Evolutionary conservation across 2,329 filamentous ascomycete genomes (phyloP).

Genomic region (Emmonsia crescens): DNA sequence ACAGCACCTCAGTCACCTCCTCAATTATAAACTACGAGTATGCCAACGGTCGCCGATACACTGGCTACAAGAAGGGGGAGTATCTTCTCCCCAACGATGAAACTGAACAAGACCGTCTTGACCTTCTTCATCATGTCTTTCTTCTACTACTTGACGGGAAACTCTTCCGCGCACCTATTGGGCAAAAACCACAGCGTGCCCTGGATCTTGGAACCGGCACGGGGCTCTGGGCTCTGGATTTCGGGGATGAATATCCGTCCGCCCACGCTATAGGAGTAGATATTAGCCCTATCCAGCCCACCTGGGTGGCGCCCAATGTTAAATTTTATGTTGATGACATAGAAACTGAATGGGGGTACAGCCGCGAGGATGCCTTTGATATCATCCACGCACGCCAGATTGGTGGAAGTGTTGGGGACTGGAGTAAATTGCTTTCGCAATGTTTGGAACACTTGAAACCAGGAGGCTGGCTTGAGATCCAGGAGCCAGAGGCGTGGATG

Average conservation of each 20-base stretch:
- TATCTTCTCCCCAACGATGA: slow-evolving; percentile 26
- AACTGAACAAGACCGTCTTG: slow-evolving; percentile 21
- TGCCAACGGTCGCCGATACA: slow-evolving; percentile 31
- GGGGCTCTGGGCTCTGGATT: slow-evolving; percentile 34
- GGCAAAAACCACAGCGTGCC: slow-evolving; percentile 18
- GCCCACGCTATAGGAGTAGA: slow-evolving; percentile 29
- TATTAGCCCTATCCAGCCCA: slow-evolving; percentile 30
- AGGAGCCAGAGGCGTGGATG: slow-evolving; percentile 19
- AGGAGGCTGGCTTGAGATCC: slow-evolving; percentile 22
- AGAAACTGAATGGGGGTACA: slow-evolving; percentile 20
- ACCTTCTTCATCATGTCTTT: background rate
- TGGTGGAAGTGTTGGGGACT: slow-evolving; percentile 17
- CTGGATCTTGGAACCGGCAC: slow-evolving; percentile 32
- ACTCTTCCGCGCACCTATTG: slow-evolving; percentile 18
- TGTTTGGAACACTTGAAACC: slow-evolving; percentile 18
- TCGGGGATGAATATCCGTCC: slow-evolving; percentile 30
- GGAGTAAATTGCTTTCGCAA: slow-evolving; percentile 15
- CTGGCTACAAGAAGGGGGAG: slow-evolving; percentile 19
- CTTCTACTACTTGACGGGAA: slow-evolving; percentile 14
- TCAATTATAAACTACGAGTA: slow-evolving; percentile 27
- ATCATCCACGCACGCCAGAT: slow-evolving; percentile 24
- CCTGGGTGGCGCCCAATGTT: slow-evolving; percentile 22
- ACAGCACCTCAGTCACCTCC: slow-evolving; percentile 15
- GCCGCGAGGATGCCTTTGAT: slow-evolving; percentile 19
- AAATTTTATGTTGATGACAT: slow-evolving; percentile 25